These are phyloP conservation scores for Pugionium cornutum DNA, from an alignment of 345 rosid genomes.

Conservation along the genomic window DNA sequence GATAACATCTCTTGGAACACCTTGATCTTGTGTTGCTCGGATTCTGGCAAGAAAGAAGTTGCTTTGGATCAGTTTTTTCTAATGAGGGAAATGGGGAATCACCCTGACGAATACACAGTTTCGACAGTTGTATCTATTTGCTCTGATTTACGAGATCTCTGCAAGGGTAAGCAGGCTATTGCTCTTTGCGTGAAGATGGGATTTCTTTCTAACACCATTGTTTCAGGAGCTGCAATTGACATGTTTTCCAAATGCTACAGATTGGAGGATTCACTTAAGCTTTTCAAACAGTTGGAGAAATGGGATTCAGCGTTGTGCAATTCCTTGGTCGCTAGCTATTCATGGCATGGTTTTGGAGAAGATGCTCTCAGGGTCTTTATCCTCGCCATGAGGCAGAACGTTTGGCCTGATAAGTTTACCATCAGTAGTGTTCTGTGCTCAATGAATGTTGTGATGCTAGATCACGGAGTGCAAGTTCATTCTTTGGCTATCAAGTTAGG, in stretches of 20 bases:
- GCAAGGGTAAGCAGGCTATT: constrained; percentile 69
- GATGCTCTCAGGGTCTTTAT: constrained; percentile 50
- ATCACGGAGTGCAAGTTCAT: constrained; percentile 65
- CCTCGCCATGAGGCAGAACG: constrained; percentile 44
- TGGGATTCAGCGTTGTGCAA: constrained; percentile 59
- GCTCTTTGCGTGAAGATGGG: constrained; percentile 66
- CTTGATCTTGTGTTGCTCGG: constrained; percentile 51
- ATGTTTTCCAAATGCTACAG: constrained; percentile 81
- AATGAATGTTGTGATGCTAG: constrained; percentile 41
- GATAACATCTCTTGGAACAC: constrained; percentile 77
- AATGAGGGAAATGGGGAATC: constrained; percentile 52
- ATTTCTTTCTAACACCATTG: constrained; percentile 59
- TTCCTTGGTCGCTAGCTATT: constrained; percentile 66
- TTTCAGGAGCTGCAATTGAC: constrained; percentile 71
- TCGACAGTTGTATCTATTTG: constrained; percentile 52
- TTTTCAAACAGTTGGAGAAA: constrained; percentile 48
- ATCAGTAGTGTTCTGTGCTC: constrained; percentile 59
- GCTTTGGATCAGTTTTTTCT: constrained; percentile 51
- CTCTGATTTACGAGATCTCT: constrained; percentile 50
- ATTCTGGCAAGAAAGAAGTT: constrained; percentile 46
- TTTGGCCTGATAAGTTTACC: constrained; percentile 60
- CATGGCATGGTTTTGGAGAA: constrained; percentile 53
- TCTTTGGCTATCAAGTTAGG: constrained; percentile 63
- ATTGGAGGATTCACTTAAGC: constrained; percentile 64
- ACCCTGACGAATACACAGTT: constrained; percentile 56